phyloP scores from a whole-genome alignment of 2,329 filamentous ascomycete species.

The Trichoderma sp. region DNA sequence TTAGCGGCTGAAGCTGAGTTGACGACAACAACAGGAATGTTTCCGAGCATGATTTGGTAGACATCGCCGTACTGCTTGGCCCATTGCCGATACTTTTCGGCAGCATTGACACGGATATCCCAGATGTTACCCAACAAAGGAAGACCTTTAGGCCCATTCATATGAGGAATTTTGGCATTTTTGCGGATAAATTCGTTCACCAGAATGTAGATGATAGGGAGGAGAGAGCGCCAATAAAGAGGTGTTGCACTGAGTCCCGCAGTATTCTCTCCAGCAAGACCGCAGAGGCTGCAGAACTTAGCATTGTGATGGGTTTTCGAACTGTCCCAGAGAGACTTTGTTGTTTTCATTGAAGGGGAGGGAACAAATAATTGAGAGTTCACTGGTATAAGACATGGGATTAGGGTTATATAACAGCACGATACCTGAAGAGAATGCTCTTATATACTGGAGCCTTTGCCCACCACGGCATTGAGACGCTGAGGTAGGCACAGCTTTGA shows the following conservation, averaged over 20 bases:
- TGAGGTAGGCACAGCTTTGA: neutral
- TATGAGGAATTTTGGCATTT: conserved; percentile 45
- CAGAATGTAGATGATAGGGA: neutral
- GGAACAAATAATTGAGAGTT: neutral
- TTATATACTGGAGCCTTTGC: neutral
- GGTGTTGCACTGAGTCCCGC: neutral
- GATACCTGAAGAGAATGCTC: neutral
- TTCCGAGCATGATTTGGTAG: conserved; percentile 60
- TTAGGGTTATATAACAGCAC: neutral
- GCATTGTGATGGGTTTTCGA: neutral
- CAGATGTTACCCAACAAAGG: conserved; percentile 58
- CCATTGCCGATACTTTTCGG: conserved; percentile 59
- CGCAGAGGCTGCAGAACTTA: neutral
- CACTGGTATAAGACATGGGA: neutral
- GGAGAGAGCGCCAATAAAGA: neutral
- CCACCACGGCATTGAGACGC: neutral
- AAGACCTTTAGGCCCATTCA: conserved; percentile 51
- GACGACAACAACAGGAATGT: conserved; percentile 40
- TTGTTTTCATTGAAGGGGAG: neutral
- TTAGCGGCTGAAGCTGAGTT: neutral
- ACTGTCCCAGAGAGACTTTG: neutral
- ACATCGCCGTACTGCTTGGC: conserved; percentile 49
- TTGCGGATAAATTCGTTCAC: neutral
- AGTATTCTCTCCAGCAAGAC: neutral
- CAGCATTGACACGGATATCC: conserved; percentile 56